Evolutionary conservation across 495 filamentous ascomycete species (phyloP), one percentile per base, ranked within the genome.

Genomic region (Lasiosphaeriaceae sp.): DNA sequence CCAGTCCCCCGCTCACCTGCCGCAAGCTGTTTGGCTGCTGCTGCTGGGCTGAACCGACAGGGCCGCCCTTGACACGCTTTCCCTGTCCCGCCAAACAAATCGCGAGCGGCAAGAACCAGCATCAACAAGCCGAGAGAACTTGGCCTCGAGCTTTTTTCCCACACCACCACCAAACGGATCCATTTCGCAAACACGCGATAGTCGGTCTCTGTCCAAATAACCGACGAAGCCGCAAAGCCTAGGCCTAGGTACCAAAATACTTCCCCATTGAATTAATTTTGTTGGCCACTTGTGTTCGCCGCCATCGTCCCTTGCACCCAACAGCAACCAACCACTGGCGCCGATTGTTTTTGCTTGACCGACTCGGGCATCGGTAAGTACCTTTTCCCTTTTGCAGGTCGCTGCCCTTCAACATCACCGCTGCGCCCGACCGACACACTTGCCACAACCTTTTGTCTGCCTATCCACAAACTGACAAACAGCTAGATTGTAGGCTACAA

Each of bases 61-160:
- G 52, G 17, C 51, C 12, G 23, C 50, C 50, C 44, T 44, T 22
- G 44, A 48, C 56, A 44, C 46, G 47, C 45, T 41, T 26, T 9
- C 35, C 55, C 52, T 37, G 63, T 65, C 63, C 60, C 56, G 63
- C 63, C 60, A 60, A 63, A 60, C 60, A 65, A 53, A 54, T 54
- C 49, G 59, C 59, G 50, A 50, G 34, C 50, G 46, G 54, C 54
- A 61, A 44, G 44, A 51, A 21, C 53, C 54, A 52, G 26, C 51
- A 52, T 57, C 58, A 64, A 56, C 53, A 60, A 57, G 50, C 23
- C n/a, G 11, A n/a, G 29, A 22, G n/a, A 46, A 19, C 53, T 59
- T 39, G 43, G 50, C 37, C 58, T 56, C 46, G 43, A 54, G 50
- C 58, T 56, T 37, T 57, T 60, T 63, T 46, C 22, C 39, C 46